These are phyloP conservation scores for Vinca minor DNA, from an alignment of 257 asterid species.

Conservation along the genomic window DNA sequence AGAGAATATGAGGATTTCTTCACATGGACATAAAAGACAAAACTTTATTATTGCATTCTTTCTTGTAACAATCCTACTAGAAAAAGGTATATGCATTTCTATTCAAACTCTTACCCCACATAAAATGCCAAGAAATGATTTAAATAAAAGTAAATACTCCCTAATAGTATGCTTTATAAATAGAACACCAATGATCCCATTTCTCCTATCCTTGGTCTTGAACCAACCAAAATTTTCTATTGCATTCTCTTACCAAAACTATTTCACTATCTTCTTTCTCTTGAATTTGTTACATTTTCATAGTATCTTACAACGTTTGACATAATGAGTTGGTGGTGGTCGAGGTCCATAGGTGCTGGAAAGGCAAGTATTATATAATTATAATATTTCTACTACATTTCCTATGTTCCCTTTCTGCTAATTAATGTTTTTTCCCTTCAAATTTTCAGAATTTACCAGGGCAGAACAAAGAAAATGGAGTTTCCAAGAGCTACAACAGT, in stretches of 20 bases:
- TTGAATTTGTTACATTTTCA: too few relatives aligned
- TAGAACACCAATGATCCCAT: neutral
- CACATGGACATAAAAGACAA: neutral
- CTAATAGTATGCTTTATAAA: neutral
- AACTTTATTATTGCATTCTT: neutral
- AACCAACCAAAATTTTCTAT: neutral
- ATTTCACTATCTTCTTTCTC: too few relatives aligned
- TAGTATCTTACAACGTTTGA: neutral
- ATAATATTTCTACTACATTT: neutral
- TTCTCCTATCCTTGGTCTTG: neutral
- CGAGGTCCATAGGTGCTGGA: slow-evolving; percentile 9
- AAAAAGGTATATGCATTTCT: neutral
- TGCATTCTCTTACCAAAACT: too few relatives aligned
- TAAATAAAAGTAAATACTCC: neutral
- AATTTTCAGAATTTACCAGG: slow-evolving; percentile 2
- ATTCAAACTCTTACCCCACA: too few relatives aligned
- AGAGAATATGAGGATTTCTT: too few relatives aligned
- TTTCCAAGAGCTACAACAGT: slow-evolving; percentile 8
- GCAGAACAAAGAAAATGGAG: slow-evolving; percentile 14
- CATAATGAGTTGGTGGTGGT: slow-evolving; percentile 21
- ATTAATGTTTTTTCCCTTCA: too few relatives aligned
- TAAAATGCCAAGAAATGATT: neutral
- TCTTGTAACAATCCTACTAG: neutral
- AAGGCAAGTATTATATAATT: slow-evolving; percentile 5
- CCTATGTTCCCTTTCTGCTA: neutral